Evolutionary conservation across 1,139 yeast species (phyloP).

Genomic region (Suhomyces panamericanus): DNA sequence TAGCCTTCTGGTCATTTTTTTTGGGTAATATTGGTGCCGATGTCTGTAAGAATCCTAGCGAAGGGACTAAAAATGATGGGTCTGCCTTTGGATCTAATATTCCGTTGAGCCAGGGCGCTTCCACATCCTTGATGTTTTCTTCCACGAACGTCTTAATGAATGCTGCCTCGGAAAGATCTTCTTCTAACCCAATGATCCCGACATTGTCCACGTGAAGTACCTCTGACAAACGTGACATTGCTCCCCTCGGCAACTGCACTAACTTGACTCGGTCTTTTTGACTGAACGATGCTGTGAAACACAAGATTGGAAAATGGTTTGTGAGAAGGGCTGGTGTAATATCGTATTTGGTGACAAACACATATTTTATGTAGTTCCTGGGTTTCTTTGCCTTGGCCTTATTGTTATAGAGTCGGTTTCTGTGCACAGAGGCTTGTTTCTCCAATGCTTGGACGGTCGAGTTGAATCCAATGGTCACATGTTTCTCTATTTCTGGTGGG

Average conservation of each 20-base stretch:
- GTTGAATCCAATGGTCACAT: conserved; percentile 54
- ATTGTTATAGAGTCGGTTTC: conserved; percentile 12
- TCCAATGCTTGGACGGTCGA: conserved; percentile 52
- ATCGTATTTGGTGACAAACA: conserved; percentile 58
- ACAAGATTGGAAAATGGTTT: conserved; percentile 53
- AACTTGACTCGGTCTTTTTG: conserved; percentile 41
- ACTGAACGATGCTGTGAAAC: conserved; percentile 44
- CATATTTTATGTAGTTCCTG: conserved; percentile 30
- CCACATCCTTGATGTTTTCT: conserved; percentile 34
- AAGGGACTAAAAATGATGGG: conserved; percentile 29
- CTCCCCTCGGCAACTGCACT: conserved; percentile 54
- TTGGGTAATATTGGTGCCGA: conserved; percentile 39
- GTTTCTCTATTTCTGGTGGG: conserved; percentile 27
- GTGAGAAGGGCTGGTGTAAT: conserved; percentile 48
- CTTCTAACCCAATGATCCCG: conserved; percentile 33
- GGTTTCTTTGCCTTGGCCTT: conserved; percentile 9
- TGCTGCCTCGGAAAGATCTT: conserved; percentile 24
- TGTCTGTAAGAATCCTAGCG: conserved; percentile 40
- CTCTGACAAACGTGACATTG: conserved; percentile 37
- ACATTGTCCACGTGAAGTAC: conserved; percentile 29
- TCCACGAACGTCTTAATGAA: conserved; percentile 35
- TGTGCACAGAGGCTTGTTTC: conserved; percentile 37
- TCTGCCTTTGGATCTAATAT: conserved; percentile 21
- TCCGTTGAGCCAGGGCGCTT: conserved; percentile 48
- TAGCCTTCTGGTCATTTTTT: conserved; percentile 26